A percentile compares a stretch with the other conserved stretches of the same genome.
phyloP scores from a whole-genome alignment of 176 grass and related monocot genomes.

The Paspalum vaginatum region DNA sequence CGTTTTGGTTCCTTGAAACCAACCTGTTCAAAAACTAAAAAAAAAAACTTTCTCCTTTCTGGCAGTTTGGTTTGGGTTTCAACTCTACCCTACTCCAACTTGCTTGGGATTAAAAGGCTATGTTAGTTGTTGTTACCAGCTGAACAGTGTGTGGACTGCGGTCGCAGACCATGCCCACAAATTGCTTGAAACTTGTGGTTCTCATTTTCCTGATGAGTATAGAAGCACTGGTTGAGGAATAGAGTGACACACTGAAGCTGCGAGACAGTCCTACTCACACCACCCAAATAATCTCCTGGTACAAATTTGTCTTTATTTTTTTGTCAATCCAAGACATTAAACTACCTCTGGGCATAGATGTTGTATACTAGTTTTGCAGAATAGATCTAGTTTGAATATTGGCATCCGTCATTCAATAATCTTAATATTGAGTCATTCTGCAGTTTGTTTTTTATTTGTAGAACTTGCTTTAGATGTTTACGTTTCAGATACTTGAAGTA shows the following conservation, averaged over 20 bases:
- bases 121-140: background rate
- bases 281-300: background rate
- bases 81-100: too few species aligned
- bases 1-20: too few species aligned
- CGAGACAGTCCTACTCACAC: background rate
- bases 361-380: conserved; percentile 11
- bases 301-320: background rate
- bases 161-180: background rate
- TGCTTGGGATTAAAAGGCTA: too few species aligned
- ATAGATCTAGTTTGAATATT: background rate
- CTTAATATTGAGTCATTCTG: conserved; percentile 7
- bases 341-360: background rate
- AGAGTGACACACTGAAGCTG: background rate
- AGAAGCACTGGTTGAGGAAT: conserved; percentile 16
- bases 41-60: too few species aligned
- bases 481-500: background rate
- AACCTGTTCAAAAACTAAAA: too few species aligned
- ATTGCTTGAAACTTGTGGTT: background rate
- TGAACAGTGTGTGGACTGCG: background rate
- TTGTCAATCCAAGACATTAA: conserved; percentile 6
- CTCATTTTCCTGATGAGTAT: background rate
- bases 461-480: background rate
- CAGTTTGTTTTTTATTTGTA: background rate
- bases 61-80: too few species aligned
- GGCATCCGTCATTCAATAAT: background rate